These are phyloP conservation scores for Naganishia sp. DNA, from an alignment of 1,284 basidiomycete genomes.

Conservation along the genomic window DNA sequence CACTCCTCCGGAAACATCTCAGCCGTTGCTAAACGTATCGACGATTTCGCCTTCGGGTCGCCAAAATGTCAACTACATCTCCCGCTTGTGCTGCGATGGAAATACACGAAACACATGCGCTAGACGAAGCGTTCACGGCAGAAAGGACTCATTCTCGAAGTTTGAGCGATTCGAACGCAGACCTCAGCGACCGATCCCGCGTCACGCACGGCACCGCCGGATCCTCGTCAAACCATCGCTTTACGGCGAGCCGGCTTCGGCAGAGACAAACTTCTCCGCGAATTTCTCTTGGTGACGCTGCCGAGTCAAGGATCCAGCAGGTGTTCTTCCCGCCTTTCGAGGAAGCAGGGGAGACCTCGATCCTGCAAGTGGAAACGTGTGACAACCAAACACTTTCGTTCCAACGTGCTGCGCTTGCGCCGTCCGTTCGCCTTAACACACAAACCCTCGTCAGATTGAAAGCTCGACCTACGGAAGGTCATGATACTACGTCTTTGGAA, in stretches of 20 bases:
- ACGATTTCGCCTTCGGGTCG: too few species aligned
- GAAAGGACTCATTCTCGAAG: too few species aligned
- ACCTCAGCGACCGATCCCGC: too few species aligned
- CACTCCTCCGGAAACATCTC: too few species aligned
- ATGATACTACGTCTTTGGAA: not conserved
- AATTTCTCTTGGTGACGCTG: not conserved
- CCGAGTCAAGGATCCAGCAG: conserved; percentile 21
- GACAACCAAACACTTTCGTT: not conserved
- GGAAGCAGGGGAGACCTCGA: conserved; percentile 21
- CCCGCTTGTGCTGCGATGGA: too few species aligned
- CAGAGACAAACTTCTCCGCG: not conserved
- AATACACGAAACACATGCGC: too few species aligned
- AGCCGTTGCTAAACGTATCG: too few species aligned
- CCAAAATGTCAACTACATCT: too few species aligned
- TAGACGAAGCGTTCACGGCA: too few species aligned
- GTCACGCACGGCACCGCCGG: not conserved
- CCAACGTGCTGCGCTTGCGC: not conserved
- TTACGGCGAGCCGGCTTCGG: not conserved
- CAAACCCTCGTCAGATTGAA: not conserved
- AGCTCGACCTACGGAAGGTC: not conserved
- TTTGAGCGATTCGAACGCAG: too few species aligned
- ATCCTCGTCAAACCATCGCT: too few species aligned
- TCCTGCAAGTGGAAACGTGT: conserved; percentile 1
- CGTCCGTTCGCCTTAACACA: not conserved
- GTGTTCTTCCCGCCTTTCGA: conserved; percentile 31